Conservation (phyloP, 164 flowering plant species). For the Cinnamomum chago region DNA sequence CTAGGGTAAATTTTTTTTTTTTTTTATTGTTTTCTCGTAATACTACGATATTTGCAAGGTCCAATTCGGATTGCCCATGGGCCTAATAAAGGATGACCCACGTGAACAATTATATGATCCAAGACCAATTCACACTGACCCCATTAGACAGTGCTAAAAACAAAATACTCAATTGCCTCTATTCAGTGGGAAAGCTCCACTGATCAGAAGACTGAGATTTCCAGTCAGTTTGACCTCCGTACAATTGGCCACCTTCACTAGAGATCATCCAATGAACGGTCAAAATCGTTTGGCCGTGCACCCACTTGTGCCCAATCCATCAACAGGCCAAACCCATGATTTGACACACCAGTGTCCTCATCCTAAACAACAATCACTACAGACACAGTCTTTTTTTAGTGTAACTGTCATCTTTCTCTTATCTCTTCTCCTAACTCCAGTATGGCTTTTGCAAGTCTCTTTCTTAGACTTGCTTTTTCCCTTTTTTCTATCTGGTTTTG, state of each 20-base stretch:
- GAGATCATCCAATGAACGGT: background rate
- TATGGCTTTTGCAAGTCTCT: conserved; percentile 8
- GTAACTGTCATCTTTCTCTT: background rate
- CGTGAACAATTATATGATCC: too few species aligned
- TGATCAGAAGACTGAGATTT: background rate
- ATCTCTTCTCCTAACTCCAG: background rate
- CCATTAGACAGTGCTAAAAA: background rate
- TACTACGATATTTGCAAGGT: too few species aligned
- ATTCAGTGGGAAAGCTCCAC: background rate
- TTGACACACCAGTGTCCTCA: background rate
- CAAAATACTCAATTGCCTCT: background rate
- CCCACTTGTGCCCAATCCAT: background rate
- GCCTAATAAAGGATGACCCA: too few species aligned
- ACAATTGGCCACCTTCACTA: background rate
- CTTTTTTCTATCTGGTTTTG: background rate
- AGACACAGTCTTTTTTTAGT: background rate
- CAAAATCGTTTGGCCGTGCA: background rate
- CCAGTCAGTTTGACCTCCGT: background rate
- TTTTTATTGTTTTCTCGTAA: too few species aligned
- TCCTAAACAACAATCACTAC: background rate
- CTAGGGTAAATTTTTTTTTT: too few species aligned
- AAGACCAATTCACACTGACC: background rate
- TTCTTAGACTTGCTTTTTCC: background rate
- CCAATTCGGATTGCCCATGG: too few species aligned
- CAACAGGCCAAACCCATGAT: background rate